These are phyloP conservation scores for Furcasterigmium furcatum DNA, from an alignment of 2,329 filamentous ascomycete species.

Conservation along the genomic window DNA sequence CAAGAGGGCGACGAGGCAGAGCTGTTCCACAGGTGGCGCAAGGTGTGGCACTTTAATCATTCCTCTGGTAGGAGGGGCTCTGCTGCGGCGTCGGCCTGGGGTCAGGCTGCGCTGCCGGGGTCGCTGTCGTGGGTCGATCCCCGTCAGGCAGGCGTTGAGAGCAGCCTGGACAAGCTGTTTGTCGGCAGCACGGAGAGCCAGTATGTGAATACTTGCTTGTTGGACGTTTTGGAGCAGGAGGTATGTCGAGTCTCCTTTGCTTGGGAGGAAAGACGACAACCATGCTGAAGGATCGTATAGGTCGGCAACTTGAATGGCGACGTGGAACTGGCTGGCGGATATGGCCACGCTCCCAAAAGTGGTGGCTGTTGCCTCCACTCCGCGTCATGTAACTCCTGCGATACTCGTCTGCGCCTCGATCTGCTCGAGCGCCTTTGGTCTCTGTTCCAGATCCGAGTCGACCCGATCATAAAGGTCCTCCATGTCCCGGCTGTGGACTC, in stretches of 20 bases:
- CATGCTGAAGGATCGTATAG: background rate
- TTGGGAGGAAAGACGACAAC: too few relatives aligned
- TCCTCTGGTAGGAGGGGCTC: too few relatives aligned
- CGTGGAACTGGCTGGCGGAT: background rate
- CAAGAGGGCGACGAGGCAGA: background rate
- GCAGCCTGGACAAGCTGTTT: background rate
- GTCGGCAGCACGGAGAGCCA: background rate
- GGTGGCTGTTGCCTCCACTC: background rate
- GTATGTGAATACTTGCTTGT: conserved; percentile 1
- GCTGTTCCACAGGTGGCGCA: background rate
- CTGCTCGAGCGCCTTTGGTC: background rate
- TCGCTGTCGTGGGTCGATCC: too few relatives aligned
- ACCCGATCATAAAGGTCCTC: conserved; percentile 1
- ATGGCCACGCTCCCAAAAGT: background rate
- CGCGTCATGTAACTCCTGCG: background rate
- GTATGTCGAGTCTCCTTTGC: background rate
- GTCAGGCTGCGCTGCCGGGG: background rate
- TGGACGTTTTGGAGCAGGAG: background rate
- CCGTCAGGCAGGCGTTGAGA: background rate
- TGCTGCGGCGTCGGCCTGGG: background rate
- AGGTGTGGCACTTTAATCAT: background rate
- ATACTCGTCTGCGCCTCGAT: background rate
- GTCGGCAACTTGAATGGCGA: background rate
- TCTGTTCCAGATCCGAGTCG: background rate
- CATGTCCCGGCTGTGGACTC: conserved; percentile 1